Evolutionary conservation across 1,284 basidiomycete genomes (phyloP), one percentile per base, ranked within the genome.

Genomic region (Golubevia pallescens): DNA sequence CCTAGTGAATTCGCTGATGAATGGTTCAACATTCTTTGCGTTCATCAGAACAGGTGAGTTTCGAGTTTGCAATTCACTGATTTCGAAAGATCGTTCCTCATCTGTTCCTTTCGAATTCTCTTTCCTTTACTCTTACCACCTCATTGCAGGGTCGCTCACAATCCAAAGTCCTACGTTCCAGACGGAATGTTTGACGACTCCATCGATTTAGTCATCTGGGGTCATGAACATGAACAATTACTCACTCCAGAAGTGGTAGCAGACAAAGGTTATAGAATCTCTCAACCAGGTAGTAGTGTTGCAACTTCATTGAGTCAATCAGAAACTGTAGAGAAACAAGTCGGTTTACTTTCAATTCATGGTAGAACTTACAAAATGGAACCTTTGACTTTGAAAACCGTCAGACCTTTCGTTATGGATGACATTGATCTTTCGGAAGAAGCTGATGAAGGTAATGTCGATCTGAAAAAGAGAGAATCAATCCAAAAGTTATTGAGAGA

Each of bases 121-220:
- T n/a, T n/a, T n/a, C n/a, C n/a, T n/a, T n/a, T n/a, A n/a, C n/a
- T n/a, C n/a, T n/a, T n/a, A n/a, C n/a, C n/a, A n/a, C n/a, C n/a
- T n/a, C 28, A 8, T 24, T 38, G 2, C 70, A 97, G 95, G 19
- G 95, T 97, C 2, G 92, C 93, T 68, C 95, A 95, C 83, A 94
- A 94, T 0, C 93, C 93, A 2, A 93, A 97, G 82, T 92, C 94
- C 74, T 93, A 89, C 23, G 95, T 98, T 0, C 95, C 95, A 1
- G 97, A 99, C 81, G 92, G 93, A 67, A 93, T 97, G 90, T 99
- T 99, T 78, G 96, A 98, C 81, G 94, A 99, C 81, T 93, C 92
- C 75, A 89, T 98, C 65, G 91, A 97, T 80, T 89, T 99, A 3
- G 93, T 99, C 6, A 89, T 99, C 0, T 99, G 96, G 96, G 96